A percentile compares a stretch with the other conserved stretches of the same genome.
Evolutionary conservation across 192 early-diverging fungal species (phyloP).

Genomic region (Mortierella hygrophila): DNA sequence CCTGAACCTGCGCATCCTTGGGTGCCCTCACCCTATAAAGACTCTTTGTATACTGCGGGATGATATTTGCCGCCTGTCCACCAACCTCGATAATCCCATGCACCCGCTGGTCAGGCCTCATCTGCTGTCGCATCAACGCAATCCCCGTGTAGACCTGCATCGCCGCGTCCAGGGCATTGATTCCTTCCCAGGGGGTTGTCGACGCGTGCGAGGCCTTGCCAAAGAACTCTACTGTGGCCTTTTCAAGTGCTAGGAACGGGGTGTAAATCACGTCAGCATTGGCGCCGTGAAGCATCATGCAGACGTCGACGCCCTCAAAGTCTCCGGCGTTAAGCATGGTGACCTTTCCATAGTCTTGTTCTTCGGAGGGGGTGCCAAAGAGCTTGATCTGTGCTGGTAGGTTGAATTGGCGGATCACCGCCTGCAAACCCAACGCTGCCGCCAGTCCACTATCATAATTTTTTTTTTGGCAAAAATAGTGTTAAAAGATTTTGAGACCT

Average conservation of each 20-base stretch:
- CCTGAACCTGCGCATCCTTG: conserved; percentile 59
- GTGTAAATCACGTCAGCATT: conserved; percentile 63
- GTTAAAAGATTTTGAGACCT: background rate
- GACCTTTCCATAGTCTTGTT: conserved; percentile 74
- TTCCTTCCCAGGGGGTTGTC: conserved; percentile 65
- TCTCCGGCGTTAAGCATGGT: conserved; percentile 74
- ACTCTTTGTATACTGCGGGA: conserved; percentile 74
- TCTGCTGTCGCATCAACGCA: conserved; percentile 80
- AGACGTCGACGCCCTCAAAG: conserved; percentile 79
- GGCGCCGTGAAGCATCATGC: conserved; percentile 88
- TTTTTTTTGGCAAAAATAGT: background rate
- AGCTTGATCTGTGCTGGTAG: conserved; percentile 73
- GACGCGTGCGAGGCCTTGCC: conserved; percentile 83
- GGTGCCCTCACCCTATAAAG: conserved; percentile 74
- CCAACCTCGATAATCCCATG: conserved; percentile 86
- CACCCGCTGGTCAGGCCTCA: conserved; percentile 70
- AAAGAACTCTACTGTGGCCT: conserved; percentile 72
- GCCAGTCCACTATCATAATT: conserved; percentile 61
- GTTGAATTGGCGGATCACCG: conserved; percentile 49
- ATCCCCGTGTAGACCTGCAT: conserved; percentile 73
- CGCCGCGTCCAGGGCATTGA: conserved; percentile 87
- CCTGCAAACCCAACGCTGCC: conserved; percentile 65
- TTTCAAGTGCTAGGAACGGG: conserved; percentile 57
- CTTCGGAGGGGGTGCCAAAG: conserved; percentile 87
- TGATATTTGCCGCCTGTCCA: conserved; percentile 71